Evolutionary conservation across 768 basidiomycete species (phyloP).

Genomic region (Pseudohyphozyma bogoriensis): DNA sequence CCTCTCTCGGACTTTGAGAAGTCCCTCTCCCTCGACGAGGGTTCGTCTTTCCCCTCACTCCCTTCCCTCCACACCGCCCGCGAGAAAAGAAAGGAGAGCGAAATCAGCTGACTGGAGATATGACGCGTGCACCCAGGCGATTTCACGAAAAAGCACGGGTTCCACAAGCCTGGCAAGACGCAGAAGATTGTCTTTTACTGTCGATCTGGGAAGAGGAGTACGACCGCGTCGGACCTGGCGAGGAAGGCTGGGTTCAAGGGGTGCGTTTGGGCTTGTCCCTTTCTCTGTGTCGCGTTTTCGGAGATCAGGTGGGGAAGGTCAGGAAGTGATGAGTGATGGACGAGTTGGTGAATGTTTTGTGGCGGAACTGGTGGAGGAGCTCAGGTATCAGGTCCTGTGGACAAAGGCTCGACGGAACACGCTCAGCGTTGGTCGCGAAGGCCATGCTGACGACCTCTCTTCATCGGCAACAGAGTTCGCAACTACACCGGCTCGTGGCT

Average conservation of each 20-base stretch:
- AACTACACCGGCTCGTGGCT: conserved; percentile 85
- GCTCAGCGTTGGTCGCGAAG: no score
- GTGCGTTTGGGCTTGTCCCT: no score
- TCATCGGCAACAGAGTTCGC: conserved; percentile 40
- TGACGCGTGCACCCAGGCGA: conserved; percentile 36
- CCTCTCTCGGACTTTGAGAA: conserved; percentile 68
- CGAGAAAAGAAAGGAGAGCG: no score
- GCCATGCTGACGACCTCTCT: no score
- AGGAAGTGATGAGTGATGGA: not conserved
- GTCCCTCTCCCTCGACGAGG: conserved; percentile 50
- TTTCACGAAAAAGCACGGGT: conserved; percentile 59
- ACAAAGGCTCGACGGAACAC: no score
- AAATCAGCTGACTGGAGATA: not conserved
- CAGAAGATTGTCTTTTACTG: conserved; percentile 86
- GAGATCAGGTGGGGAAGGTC: not conserved
- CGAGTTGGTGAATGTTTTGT: not conserved
- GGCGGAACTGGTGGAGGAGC: not conserved
- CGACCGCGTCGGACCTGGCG: conserved; percentile 70
- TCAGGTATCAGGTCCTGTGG: no score
- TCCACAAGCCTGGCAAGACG: conserved; percentile 56
- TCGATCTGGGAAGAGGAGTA: conserved; percentile 72
- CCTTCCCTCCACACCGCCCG: not conserved
- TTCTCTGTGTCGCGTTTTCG: no score
- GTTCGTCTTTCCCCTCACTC: conserved; percentile 11
- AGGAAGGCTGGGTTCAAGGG: conserved; percentile 70